Base-by-base conservation (phyloP, 2,329 filamentous ascomycete species). In the Talaromyces sp. region DNA sequence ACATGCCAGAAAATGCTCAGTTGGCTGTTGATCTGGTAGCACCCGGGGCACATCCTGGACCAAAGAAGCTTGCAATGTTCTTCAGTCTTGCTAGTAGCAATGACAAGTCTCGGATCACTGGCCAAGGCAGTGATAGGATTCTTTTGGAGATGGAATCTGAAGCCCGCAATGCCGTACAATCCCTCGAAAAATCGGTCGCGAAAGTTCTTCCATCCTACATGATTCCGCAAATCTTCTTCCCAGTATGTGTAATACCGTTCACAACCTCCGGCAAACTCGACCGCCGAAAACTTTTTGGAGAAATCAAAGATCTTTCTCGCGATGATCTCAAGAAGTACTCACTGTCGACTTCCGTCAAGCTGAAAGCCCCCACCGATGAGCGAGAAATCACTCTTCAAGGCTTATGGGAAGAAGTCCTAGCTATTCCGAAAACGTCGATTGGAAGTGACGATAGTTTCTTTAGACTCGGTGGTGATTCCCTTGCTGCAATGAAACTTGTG, bases 21-120 rank as follows among this genome's bases (percentile, higher is more conserved):
- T 78, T 78, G 2, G 79, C 78, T 0, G 80, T 81, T n/a, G 80
- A 82, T 56, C 69, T 82, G 0, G 77, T 78, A 13, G 71, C 69
- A 2, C 74, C 74, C 3, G 69, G 77, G 39, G 68, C 70, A n/a
- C 72, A 71, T 8, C 70, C 70, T 3, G 68, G 75, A 17, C 70
- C 74, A 0, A 77, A 73, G 67, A 70, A 70, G 15, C 69, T 77
- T 13, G 74, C 71, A 19, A 73, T 72, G n/a, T 78, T 78, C 67
- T 76, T 77, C 65, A 77, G 74, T 2, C 62, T 73, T 8, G 59
- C 68, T 67, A 67, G 3, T 39, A 65, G 8, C 43, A 67, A 45
- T 10, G 13, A 9, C n/a, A 15, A 19, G 33, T 19, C 50, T 10
- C n/a, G 19, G 11, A 57, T 17, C 43, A 56, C 37, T 19, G 45